A percentile compares a stretch with the other conserved stretches of the same genome.
These are phyloP conservation scores for Russula emetica DNA, from an alignment of 768 basidiomycete genomes.

Conservation along the genomic window DNA sequence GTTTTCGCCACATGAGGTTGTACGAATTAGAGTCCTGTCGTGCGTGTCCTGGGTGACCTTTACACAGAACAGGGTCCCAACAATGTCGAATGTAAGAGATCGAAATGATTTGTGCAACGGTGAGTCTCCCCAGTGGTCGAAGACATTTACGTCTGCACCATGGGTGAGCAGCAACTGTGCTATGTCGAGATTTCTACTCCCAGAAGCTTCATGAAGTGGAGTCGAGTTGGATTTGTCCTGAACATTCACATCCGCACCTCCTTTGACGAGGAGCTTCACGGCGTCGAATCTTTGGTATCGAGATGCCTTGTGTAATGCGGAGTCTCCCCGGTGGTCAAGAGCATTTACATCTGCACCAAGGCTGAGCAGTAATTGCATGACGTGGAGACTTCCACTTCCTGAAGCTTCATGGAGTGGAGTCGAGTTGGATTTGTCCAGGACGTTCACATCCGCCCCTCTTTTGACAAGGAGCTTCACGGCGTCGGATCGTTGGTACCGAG, in stretches of 20 bases:
- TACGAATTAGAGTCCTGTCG: no score
- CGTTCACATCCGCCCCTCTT: background rate
- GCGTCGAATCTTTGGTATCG: background rate
- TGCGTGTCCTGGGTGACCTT: no score
- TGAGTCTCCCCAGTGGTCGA: no score
- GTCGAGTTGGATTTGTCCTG: background rate
- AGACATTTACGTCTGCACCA: no score
- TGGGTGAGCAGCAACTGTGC: background rate
- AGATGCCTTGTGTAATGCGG: background rate
- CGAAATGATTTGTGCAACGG: no score
- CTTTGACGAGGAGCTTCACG: background rate
- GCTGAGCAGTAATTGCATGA: background rate
- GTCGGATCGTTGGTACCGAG: no score
- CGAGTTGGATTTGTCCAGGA: no score
- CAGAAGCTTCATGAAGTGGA: background rate
- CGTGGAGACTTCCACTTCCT: background rate
- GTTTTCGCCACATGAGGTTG: no score
- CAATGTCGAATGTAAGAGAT: no score
- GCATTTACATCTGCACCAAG: background rate
- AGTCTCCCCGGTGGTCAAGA: background rate
- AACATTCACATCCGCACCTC: background rate
- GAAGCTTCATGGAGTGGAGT: constrained; percentile 3
- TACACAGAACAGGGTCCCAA: no score
- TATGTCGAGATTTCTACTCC: background rate
- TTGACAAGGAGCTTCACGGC: background rate